Percentiles rank a stretch among this genome's conserved stretches.
phyloP scores from a whole-genome alignment of 345 rosid species.

The Laguncularia racemosa region DNA sequence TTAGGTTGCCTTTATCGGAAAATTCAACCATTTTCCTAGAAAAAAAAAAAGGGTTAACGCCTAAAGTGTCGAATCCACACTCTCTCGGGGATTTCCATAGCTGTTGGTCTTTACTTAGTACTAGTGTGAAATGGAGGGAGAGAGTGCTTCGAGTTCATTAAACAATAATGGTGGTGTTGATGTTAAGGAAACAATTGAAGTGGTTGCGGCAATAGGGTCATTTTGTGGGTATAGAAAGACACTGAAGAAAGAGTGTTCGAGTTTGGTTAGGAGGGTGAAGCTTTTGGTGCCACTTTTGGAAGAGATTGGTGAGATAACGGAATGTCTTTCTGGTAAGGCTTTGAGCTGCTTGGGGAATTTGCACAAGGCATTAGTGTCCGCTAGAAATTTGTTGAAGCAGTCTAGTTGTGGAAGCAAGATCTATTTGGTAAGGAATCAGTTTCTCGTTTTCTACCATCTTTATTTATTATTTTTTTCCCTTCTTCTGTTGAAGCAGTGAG shows the following conservation, averaged over 20 bases:
- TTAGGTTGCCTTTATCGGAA: too few relatives aligned
- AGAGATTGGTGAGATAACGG: conserved; percentile 33
- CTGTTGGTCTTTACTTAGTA: too few relatives aligned
- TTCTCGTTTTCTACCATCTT: neutral
- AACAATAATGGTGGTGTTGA: conserved; percentile 8
- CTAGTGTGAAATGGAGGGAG: too few relatives aligned
- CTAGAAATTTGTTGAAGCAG: conserved; percentile 46
- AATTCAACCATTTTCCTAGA: too few relatives aligned
- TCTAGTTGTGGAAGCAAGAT: conserved; percentile 58
- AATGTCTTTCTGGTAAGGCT: conserved; percentile 5
- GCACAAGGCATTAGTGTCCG: conserved; percentile 32
- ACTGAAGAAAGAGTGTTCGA: conserved; percentile 53
- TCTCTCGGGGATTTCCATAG: too few relatives aligned
- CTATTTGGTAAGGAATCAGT: conserved; percentile 28
- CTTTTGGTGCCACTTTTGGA: conserved; percentile 50
- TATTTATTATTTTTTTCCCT: neutral
- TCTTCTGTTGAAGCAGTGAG: neutral
- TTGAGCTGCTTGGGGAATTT: conserved; percentile 24
- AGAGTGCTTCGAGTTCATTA: conserved; percentile 20
- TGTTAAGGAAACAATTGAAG: conserved; percentile 28
- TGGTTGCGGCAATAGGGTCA: conserved; percentile 35
- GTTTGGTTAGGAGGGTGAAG: conserved; percentile 51
- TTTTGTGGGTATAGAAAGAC: conserved; percentile 32
- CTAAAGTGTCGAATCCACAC: too few relatives aligned
- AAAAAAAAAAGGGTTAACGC: too few relatives aligned